Evolutionary conservation across 2,329 filamentous ascomycete species (phyloP), one percentile per base, ranked within the genome.

Genomic region (Neurospora sp.): DNA sequence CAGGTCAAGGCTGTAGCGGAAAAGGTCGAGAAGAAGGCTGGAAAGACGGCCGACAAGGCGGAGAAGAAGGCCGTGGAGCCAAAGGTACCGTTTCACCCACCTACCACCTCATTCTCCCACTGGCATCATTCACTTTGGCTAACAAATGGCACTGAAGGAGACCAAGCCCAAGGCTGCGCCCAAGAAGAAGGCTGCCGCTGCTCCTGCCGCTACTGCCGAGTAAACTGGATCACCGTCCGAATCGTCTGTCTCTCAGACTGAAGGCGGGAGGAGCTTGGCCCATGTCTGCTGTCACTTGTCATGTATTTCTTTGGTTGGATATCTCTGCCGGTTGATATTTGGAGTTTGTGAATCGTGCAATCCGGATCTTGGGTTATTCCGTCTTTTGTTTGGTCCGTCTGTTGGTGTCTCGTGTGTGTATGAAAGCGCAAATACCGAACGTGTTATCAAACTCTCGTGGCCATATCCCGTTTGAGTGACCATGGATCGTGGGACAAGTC

Each of bases 1-100:
- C 57, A 79, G 77, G 77, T 74, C 73, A 78, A 78, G 75, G 74
- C 75, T 37, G 74, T 70, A 8, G 74, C 73, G 68, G 76, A 77
- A 72, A 77, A 77, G 74, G 70, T 71, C 15, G 71, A 72, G 67
- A 74, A 75, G 73, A 78, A 77, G 74, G 70, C 69, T 11, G 72
- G 71, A 12, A 73, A 74, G 71, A 73, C 74, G 46, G 68, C 70
- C 12, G 74, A 72, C 40, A 76, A 76, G 71, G 71, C 72, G 12
- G 72, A 73, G 43, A 74, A 73, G 52, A 62, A 62, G 33, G 46
- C 52, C 11, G 70, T 40, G 43, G 67, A 70, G 39, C 33, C 46
- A 43, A 73, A 71, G 70, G 69, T 69, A 23, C 28, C 10, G 10
- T 33, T 6, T 17, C 11, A 23, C 17, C 36, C 37, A n/a, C 4